Base-by-base conservation (phyloP, 2,329 filamentous ascomycete species). In the Calonectria pseudoreteaudii region DNA sequence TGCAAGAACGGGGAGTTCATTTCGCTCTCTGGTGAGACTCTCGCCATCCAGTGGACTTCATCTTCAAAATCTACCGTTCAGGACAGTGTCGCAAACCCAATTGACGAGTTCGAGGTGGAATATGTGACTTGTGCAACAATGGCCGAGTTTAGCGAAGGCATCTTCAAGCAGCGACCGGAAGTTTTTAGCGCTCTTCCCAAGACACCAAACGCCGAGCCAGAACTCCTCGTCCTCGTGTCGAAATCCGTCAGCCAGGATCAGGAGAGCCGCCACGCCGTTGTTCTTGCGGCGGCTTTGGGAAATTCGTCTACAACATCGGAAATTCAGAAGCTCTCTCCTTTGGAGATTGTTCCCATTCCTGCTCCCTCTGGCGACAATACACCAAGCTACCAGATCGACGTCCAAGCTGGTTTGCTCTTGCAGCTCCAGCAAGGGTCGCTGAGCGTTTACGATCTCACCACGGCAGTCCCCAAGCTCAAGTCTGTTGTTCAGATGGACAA, bases 321-420 rank as follows among this genome's bases (percentile, higher is more conserved):
- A 62, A 73, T 82, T 30, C 84, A 86, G 67, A 82, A 83, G 41
- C 70, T 87, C 28, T 82, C 86, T 0, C 83, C 85, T 16, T 79
- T 87, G 9, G 85, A 87, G 62, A 82, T 86, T 36, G 84, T 84
- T 26, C 86, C 83, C 34, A 81, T 87, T 38, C 80, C 80, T 49
- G 79, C 77, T 18, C 75, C 81, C 5, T 74, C 78, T 18, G 75
- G 71, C 41, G 50, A 65, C 6, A 60, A 73, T 23, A 34, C 75
- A 23, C 76, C 81, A 5, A 79, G 77, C 11, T 93, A 90, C 78
- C 88, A 89, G 36, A 84, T 95, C 2, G 91, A 95, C 75, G 85
- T 91, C 30, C 89, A 90, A 26, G 90, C 91, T 3, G 94, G 93
- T 16, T 88, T 89, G 49, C 84, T 96, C 4, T 88, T 94, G 73